A percentile compares a stretch with the other conserved stretches of the same genome.
phyloP scores from a whole-genome alignment of 352 stramenopile genomes.

The Pythium dissotocum region DNA sequence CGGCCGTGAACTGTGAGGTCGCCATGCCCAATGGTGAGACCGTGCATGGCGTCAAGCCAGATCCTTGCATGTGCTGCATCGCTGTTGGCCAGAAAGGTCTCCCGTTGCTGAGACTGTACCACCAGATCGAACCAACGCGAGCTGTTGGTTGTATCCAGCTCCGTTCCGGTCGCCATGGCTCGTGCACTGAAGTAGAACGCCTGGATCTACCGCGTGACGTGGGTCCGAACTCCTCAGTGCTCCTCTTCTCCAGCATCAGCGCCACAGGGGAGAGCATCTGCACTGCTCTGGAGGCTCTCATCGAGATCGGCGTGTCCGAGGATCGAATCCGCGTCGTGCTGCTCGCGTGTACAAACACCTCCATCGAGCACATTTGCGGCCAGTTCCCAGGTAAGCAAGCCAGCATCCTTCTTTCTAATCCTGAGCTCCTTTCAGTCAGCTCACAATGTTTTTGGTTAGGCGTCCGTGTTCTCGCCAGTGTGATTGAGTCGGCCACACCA shows the following conservation, averaged over 20 bases:
- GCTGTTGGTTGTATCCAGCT: constrained; percentile 27
- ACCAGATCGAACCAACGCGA: constrained; percentile 48
- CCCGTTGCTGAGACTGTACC: constrained; percentile 50
- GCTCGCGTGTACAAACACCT: constrained; percentile 33
- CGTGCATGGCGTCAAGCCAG: constrained; percentile 33
- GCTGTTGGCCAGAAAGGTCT: constrained; percentile 40
- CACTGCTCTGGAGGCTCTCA: constrained; percentile 26
- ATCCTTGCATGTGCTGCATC: constrained; percentile 38
- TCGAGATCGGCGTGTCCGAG: constrained; percentile 32
- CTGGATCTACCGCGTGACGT: constrained; percentile 28
- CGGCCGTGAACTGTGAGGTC: constrained; percentile 37
- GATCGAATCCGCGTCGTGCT: constrained; percentile 44
- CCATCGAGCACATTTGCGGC: constrained; percentile 32
- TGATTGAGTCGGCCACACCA: constrained; percentile 22
- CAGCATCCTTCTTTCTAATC: no score
- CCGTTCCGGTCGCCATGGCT: not conserved
- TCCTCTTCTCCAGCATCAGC: constrained; percentile 11
- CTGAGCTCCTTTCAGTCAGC: no score
- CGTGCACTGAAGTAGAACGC: not conserved
- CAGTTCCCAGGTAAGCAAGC: constrained; percentile 41
- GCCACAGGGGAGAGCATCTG: constrained; percentile 9
- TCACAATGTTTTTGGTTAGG: not conserved
- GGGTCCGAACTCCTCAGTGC: constrained; percentile 1
- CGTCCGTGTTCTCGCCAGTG: constrained; percentile 29
- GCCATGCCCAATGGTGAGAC: constrained; percentile 33